Evolutionary conservation across 306 rosid genomes (phyloP), one percentile per base, ranked within the genome.

Genomic region (Betula pendula): DNA sequence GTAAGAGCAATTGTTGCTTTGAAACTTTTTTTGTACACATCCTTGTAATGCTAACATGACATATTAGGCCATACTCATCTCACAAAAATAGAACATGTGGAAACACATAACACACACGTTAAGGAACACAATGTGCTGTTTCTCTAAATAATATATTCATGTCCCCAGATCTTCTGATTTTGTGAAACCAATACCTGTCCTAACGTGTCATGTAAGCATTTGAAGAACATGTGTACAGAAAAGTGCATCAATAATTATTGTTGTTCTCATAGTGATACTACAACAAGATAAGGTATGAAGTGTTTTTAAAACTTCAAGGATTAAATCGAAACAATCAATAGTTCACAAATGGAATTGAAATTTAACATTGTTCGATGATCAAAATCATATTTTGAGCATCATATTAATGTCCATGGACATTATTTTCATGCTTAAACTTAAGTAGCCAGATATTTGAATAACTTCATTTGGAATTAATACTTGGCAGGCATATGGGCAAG

Each of bases 401-500:
- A 31, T 35, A 63, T 24, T 6, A 16, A 38, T 6, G 24, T 8
- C 48, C 22, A 19, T n/a, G 16, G 9, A 38, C 0, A 38, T 10
- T 29, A 20, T 44, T 66, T 66, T 38, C 44, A 38, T 66, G 22
- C 70, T n/a, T 38, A 35, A 35, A 66, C 5, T 19, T 35, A 35
- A 17, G 70, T 66, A 66, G 8, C 47, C 48, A 66, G 45, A 17
- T 38, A 38, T 45, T 10, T 35, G 48, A 19, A 66, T 66, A 66
- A 66, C 3, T 2, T 22, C 44, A 38, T 66, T 10, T 9, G 27
- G 27, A 66, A 38, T 66, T 11, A 38, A n/a, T 51, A 77, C 63
- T 55, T 70, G 44, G 38, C 48, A 66, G 49, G 78, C 56, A 80
- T 75, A 33, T 77, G 66, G 70, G 73, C 55, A 35, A 73, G 68